Evolutionary conservation across 768 basidiomycete genomes (phyloP).

Genomic region (Mycena olivaceomarginata): DNA sequence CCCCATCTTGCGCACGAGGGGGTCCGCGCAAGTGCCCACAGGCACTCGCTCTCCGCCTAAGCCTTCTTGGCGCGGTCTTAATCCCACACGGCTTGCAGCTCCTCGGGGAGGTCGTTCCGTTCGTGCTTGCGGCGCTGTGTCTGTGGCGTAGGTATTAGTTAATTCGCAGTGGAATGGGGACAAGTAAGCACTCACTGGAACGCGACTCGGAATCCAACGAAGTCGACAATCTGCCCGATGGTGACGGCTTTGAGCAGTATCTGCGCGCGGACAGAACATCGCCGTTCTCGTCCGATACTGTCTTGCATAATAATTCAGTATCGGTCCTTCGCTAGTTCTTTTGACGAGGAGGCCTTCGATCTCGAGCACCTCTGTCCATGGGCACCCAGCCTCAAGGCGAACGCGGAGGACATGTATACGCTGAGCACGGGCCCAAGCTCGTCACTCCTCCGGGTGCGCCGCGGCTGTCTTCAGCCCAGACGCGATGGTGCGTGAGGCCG

Average conservation of each 20-base stretch:
- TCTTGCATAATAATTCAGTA: constrained; percentile 61
- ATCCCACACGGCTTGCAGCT: constrained; percentile 84
- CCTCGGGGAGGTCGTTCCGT: constrained; percentile 69
- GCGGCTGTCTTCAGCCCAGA: too few species aligned
- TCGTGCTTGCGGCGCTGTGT: too few species aligned
- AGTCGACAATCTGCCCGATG: constrained; percentile 70
- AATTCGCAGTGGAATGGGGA: constrained; percentile 33
- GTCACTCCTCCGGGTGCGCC: too few species aligned
- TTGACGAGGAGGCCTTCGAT: too few species aligned
- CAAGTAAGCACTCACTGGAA: constrained; percentile 65
- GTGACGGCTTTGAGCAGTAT: constrained; percentile 74
- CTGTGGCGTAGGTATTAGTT: not conserved
- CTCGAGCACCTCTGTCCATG: too few species aligned
- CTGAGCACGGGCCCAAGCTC: too few species aligned
- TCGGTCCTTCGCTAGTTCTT: too few species aligned
- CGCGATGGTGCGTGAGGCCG: too few species aligned
- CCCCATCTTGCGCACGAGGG: constrained; percentile 75
- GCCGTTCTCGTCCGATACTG: constrained; percentile 76
- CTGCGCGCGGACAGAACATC: constrained; percentile 62
- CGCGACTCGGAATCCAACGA: constrained; percentile 45
- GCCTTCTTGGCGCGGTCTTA: constrained; percentile 89
- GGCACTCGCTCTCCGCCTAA: constrained; percentile 74
- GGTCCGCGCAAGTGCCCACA: constrained; percentile 75
- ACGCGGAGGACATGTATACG: too few species aligned
- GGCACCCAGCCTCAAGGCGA: too few species aligned